Evolutionary conservation across 2,329 filamentous ascomycete genomes (phyloP).

Genomic region (Venturia oleaginea): DNA sequence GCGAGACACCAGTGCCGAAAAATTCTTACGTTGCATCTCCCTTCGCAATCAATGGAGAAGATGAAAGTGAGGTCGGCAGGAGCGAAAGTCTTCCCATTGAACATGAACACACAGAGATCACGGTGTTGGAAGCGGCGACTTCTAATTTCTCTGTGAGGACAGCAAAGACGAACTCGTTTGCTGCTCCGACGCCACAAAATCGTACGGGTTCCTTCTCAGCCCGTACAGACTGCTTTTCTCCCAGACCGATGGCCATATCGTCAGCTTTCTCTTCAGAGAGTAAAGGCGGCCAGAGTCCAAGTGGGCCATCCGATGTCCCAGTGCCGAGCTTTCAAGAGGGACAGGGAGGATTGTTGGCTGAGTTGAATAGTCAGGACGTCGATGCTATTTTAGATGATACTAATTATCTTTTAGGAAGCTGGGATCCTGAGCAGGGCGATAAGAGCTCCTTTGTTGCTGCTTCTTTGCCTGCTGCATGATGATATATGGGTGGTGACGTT

Average conservation of each 20-base stretch:
- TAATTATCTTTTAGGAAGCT: background rate
- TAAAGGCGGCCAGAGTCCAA: background rate
- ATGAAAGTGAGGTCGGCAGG: background rate
- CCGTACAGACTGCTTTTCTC: background rate
- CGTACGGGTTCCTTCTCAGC: background rate
- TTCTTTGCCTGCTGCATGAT: background rate
- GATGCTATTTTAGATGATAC: background rate
- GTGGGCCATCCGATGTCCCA: background rate
- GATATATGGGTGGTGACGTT: background rate
- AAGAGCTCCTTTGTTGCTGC: background rate
- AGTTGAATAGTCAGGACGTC: background rate
- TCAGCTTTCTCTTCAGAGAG: background rate
- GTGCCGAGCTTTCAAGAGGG: constrained; percentile 1
- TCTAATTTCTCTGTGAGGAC: background rate
- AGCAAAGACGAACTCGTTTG: background rate
- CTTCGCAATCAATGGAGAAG: background rate
- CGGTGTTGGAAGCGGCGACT: background rate
- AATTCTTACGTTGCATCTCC: background rate
- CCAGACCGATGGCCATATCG: background rate
- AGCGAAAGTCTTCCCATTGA: background rate
- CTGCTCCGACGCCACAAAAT: background rate
- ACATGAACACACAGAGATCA: background rate
- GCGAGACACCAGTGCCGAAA: background rate
- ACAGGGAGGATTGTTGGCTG: background rate
- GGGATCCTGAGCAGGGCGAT: background rate